Conservation (phyloP, 345 rosid genomes). For the Populus deltoides region DNA sequence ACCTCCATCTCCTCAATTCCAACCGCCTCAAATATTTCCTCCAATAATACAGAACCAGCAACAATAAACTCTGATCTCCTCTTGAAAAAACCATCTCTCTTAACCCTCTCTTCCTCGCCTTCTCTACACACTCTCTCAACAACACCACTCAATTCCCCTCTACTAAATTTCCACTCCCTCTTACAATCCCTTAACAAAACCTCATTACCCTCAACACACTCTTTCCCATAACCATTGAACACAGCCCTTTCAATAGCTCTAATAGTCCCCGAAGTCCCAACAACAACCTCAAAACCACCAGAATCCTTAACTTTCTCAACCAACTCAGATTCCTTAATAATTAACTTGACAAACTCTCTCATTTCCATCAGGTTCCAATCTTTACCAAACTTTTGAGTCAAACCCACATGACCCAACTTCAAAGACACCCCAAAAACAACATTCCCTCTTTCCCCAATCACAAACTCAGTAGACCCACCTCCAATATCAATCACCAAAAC, state of each 20-base stretch:
- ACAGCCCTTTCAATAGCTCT: slow-evolving; percentile 64
- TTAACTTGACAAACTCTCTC: slow-evolving; percentile 42
- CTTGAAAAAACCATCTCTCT: slow-evolving; percentile 56
- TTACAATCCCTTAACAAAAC: slow-evolving; percentile 29
- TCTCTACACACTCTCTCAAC: slow-evolving; percentile 48
- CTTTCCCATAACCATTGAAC: slow-evolving; percentile 39
- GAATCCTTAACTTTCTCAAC: slow-evolving; percentile 36
- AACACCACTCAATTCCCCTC: slow-evolving; percentile 40
- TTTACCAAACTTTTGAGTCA: slow-evolving; percentile 46
- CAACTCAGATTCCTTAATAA: slow-evolving; percentile 44
- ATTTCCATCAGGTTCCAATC: slow-evolving; percentile 22
- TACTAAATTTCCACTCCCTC: slow-evolving; percentile 61
- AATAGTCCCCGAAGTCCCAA: slow-evolving; percentile 67
- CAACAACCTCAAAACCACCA: slow-evolving; percentile 50
- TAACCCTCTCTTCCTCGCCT: slow-evolving; percentile 38
- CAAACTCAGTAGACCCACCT: slow-evolving; percentile 76
- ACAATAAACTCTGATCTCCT: slow-evolving; percentile 65
- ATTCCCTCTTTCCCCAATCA: slow-evolving; percentile 48
- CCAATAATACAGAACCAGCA: slow-evolving; percentile 64
- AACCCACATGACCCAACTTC: slow-evolving; percentile 60
- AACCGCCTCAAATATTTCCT: slow-evolving; percentile 57
- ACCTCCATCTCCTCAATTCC: slow-evolving; percentile 67
- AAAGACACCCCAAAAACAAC: slow-evolving; percentile 47
- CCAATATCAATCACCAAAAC: slow-evolving; percentile 61
- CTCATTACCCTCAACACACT: slow-evolving; percentile 16